Percentiles rank a stretch among this genome's conserved stretches.
These are phyloP conservation scores for Saturnispora ahearnii DNA, from an alignment of 805 yeast genomes.

Conservation along the genomic window DNA sequence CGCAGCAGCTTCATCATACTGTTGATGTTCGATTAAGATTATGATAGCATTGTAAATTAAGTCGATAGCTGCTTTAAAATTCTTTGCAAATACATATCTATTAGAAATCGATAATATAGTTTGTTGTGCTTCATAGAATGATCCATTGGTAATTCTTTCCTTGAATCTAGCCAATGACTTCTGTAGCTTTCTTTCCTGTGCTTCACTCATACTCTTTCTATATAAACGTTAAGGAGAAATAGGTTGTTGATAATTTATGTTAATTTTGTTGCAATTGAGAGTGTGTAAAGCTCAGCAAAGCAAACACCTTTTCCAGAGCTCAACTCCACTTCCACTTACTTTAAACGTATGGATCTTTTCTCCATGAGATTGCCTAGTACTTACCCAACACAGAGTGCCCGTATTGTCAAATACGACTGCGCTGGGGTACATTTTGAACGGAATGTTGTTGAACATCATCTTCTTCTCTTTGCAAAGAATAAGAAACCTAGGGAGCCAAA, in stretches of 20 bases:
- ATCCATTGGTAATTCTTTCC: slow-evolving; percentile 56
- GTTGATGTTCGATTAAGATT: slow-evolving; percentile 56
- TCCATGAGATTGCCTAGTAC: not conserved
- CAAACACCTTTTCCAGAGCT: not conserved
- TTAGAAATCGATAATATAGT: slow-evolving; percentile 84
- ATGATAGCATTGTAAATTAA: slow-evolving; percentile 63
- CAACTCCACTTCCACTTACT: not conserved
- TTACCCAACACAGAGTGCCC: not conserved
- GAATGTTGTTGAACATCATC: not conserved
- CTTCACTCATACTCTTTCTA: slow-evolving; percentile 9
- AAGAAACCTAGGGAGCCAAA: slow-evolving; percentile 18
- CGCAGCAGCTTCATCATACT: slow-evolving; percentile 78
- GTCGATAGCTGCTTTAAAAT: slow-evolving; percentile 64
- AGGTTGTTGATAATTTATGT: too few relatives aligned
- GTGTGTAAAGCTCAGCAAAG: not conserved
- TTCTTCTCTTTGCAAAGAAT: not conserved
- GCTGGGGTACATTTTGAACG: not conserved
- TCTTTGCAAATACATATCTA: slow-evolving; percentile 62
- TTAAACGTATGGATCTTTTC: not conserved
- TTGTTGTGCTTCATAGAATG: slow-evolving; percentile 93
- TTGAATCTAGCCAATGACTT: slow-evolving; percentile 59
- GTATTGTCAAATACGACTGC: not conserved
- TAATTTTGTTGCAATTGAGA: too few relatives aligned
- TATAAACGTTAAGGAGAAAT: too few relatives aligned
- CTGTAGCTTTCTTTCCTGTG: slow-evolving; percentile 34